A percentile compares a stretch with the other conserved stretches of the same genome.
These are phyloP conservation scores for Forsythia viridissima DNA, from an alignment of 257 asterid species.

Conservation along the genomic window DNA sequence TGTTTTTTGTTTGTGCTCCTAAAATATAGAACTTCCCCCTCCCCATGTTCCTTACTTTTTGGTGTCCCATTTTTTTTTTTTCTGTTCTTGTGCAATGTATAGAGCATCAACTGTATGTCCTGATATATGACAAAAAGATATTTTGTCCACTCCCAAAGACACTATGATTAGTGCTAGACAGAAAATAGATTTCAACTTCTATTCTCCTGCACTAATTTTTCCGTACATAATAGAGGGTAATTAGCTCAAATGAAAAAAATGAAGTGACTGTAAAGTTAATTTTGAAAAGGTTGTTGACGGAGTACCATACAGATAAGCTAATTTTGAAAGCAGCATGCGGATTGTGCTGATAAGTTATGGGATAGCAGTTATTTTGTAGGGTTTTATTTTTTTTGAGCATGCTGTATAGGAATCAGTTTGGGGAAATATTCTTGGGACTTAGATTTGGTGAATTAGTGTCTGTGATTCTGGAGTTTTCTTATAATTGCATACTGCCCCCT, in stretches of 20 bases:
- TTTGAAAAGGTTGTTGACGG: background rate
- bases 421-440: background rate
- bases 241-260: background rate
- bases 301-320: background rate
- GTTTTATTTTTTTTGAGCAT: background rate
- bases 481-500: background rate
- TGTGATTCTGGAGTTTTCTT: background rate
- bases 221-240: background rate
- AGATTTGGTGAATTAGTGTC: background rate
- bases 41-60: background rate
- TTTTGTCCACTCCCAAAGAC: background rate
- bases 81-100: background rate
- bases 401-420: background rate
- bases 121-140: background rate
- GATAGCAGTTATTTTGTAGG: background rate
- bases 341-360: background rate
- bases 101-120: background rate
- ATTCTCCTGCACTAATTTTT: background rate
- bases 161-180: background rate
- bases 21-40: background rate
- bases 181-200: background rate
- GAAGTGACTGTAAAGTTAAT: background rate
- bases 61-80: background rate
- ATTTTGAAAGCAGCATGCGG: background rate
- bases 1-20: constrained; percentile 24